Evolutionary conservation across 768 basidiomycete genomes (phyloP), one percentile per base, ranked within the genome.

Genomic region (Calvatia gigantea): DNA sequence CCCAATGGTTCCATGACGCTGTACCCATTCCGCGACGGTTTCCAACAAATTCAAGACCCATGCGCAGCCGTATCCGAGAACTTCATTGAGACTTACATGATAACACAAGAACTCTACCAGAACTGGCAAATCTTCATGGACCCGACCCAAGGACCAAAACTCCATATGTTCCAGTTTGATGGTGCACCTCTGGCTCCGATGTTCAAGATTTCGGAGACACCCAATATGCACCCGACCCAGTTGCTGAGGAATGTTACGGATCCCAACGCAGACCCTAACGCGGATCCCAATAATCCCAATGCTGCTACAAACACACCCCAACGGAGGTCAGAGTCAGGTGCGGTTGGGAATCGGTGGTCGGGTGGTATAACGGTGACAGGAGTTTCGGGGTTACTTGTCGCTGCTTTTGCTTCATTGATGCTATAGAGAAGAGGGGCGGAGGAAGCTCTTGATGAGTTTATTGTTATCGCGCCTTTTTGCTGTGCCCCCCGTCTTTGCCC

Each of bases 21-120:
- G 64, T 71, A 66, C 2, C 91, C 94, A 1, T 80, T 93, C 59
- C 81, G 78, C 15, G 96, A 99, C 67, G 96, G 96, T 14, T 91
- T 84, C 71, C 93, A 97, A 68, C 95, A 96, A 76, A 80, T 98
- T 37, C 94, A 99, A 75, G 89, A 95, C 61, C 88, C 94, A 0
- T 99, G 96, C 65, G 89, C 88, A 1, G 90, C 94, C 8, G 75
- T 81, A 8, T 93, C 94, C 27, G 46, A 48, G 32, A 92, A 94
- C 68, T 87, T 95, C 66, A 83, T 98, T 64, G 85, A 94, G 64
- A 67, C 74, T 43, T 98, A 94, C 80, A 89, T 91, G 72, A 67
- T 79, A 59, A 87, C 85, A 11, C 17, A 39, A 29, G 90, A 92
- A 65, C 67, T 83, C 47, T 87, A 83, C 68, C 28, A 59, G 33